Evolutionary conservation across 2,329 filamentous ascomycete species (phyloP).

Genomic region (Blumeria hordei): DNA sequence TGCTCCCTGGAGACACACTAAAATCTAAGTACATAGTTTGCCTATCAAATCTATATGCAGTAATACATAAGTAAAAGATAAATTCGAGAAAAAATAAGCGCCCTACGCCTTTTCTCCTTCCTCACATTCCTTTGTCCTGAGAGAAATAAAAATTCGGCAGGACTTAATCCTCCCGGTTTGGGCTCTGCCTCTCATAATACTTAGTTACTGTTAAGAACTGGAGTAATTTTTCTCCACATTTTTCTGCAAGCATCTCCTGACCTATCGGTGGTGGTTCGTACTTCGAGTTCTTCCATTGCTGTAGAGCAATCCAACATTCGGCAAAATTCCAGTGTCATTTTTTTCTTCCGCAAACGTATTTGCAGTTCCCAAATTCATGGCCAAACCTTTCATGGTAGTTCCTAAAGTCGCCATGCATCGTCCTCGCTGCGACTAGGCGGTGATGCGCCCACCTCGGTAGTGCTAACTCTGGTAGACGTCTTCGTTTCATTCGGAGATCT

Average conservation of each 20-base stretch:
- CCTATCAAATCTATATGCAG: too few relatives aligned
- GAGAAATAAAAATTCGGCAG: too few relatives aligned
- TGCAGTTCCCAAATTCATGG: neutral
- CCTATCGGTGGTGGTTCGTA: neutral
- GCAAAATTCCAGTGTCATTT: neutral
- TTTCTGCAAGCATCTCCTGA: neutral
- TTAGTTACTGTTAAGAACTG: neutral
- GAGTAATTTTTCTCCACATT: neutral
- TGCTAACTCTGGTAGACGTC: constrained; percentile 19
- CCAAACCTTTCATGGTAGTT: neutral
- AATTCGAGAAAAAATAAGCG: too few relatives aligned
- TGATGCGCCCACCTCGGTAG: constrained; percentile 21
- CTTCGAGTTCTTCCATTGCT: neutral
- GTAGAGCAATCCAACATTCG: neutral
- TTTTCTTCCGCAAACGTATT: neutral
- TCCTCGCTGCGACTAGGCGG: neutral
- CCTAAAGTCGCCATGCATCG: neutral
- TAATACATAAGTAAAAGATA: too few relatives aligned
- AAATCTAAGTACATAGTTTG: too few relatives aligned
- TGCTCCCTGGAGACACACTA: too few relatives aligned
- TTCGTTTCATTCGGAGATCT: constrained; percentile 2
- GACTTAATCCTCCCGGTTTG: too few relatives aligned
- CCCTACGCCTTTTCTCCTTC: too few relatives aligned
- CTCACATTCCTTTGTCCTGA: too few relatives aligned
- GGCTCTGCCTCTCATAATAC: too few relatives aligned